These are phyloP conservation scores for Cardamine occulta DNA, from an alignment of 345 rosid species.

Conservation along the genomic window DNA sequence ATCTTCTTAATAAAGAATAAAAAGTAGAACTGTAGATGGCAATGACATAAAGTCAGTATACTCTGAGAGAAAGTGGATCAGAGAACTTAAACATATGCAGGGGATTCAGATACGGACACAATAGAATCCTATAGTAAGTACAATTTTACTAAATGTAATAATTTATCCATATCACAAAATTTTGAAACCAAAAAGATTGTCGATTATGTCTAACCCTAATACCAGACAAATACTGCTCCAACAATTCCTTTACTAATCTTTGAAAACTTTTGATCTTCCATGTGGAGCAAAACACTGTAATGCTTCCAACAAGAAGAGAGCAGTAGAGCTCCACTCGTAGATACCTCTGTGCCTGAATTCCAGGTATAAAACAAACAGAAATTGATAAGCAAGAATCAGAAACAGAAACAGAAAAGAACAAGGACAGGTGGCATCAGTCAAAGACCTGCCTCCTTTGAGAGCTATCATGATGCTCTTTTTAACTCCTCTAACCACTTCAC, in stretches of 20 bases:
- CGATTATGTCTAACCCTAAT: constrained; percentile 61
- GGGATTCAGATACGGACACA: constrained; percentile 14
- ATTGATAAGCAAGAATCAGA: constrained; percentile 35
- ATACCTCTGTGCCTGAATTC: constrained; percentile 49
- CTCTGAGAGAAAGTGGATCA: constrained; percentile 14
- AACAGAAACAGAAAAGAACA: constrained; percentile 29
- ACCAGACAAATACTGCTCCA: constrained; percentile 79
- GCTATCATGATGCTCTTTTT: constrained; percentile 49
- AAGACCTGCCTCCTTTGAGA: constrained; percentile 74
- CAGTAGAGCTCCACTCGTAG: constrained; percentile 54
- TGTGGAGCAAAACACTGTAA: constrained; percentile 63
- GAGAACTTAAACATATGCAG: constrained; percentile 5
- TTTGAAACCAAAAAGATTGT: constrained; percentile 5
- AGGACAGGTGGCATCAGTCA: constrained; percentile 31
- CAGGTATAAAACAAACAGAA: constrained; percentile 30
- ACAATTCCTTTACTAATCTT: constrained; percentile 61
- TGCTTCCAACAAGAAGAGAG: constrained; percentile 94
- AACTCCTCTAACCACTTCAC: constrained; percentile 79
- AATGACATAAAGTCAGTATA: background rate
- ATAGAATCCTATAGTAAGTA: background rate
- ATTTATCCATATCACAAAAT: constrained; percentile 8
- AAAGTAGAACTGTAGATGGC: background rate
- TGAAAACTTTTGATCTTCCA: constrained; percentile 71
- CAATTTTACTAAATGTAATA: background rate
- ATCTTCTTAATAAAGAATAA: constrained; percentile 11